Evolutionary conservation across 139 green algal species (phyloP).

Genomic region (Micractinium conductrix): DNA sequence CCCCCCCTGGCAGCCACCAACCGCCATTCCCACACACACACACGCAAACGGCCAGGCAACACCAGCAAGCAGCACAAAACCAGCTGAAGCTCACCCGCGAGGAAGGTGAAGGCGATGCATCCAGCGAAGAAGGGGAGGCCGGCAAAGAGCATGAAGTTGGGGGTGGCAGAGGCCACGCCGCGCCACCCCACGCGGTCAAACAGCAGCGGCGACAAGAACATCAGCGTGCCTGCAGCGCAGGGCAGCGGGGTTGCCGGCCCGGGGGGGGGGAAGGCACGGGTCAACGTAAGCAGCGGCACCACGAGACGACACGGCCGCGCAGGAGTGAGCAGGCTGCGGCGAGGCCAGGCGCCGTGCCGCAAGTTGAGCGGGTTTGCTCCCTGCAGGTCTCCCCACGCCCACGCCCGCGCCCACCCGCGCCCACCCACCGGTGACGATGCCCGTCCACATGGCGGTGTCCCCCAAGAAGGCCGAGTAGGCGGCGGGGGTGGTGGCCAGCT

Average conservation of each 20-base stretch:
- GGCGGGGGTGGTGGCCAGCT: slow-evolving; percentile 80
- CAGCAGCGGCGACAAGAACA: slow-evolving; percentile 85
- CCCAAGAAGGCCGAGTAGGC: slow-evolving; percentile 87
- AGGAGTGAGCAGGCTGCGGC: too few species aligned
- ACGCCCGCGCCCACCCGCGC: not conserved
- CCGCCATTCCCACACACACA: too few species aligned
- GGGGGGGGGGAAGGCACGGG: not conserved
- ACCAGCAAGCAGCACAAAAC: not conserved
- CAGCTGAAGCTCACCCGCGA: slow-evolving; percentile 15
- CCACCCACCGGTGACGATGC: slow-evolving; percentile 70
- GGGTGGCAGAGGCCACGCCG: slow-evolving; percentile 81
- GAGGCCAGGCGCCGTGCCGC: too few species aligned
- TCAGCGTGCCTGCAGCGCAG: slow-evolving; percentile 58
- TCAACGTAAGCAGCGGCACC: too few species aligned
- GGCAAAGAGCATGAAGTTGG: slow-evolving; percentile 63
- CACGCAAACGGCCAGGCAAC: too few species aligned
- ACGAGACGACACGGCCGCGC: too few species aligned
- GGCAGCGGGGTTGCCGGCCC: too few species aligned
- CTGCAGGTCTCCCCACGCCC: too few species aligned
- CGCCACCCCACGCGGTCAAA: slow-evolving; percentile 84
- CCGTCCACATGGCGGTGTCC: slow-evolving; percentile 88
- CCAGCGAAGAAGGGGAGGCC: slow-evolving; percentile 80
- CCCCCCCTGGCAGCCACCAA: too few species aligned
- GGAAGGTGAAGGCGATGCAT: slow-evolving; percentile 68
- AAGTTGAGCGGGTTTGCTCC: too few species aligned